Percentiles rank a stretch among this genome's conserved stretches.
Evolutionary conservation across 208 protist genomes (phyloP).

Genomic region (Novymonas esmeraldas): DNA sequence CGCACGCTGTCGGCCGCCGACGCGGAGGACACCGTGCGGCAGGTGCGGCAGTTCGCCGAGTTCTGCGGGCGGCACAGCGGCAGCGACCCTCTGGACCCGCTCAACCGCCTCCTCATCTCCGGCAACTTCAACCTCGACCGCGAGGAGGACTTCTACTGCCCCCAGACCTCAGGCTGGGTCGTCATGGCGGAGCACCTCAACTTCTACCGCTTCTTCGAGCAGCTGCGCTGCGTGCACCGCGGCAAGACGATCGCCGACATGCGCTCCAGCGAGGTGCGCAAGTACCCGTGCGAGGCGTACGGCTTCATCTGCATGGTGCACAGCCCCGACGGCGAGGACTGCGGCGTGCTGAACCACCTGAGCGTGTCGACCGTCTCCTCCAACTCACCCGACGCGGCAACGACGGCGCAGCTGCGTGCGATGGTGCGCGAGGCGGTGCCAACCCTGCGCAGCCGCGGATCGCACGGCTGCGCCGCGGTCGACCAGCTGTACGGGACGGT

Average conservation of each 20-base stretch:
- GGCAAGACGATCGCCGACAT: conserved; percentile 98
- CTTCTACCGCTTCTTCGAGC: conserved; percentile 98
- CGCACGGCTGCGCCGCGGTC: conserved; percentile 23
- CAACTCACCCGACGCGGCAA: conserved; percentile 32
- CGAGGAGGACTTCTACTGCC: conserved; percentile 87
- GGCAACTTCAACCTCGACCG: conserved; percentile 88
- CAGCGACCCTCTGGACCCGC: conserved; percentile 51
- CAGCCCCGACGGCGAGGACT: conserved; percentile 99
- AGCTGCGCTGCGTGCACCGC: conserved; percentile 98
- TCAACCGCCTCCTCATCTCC: conserved; percentile 77
- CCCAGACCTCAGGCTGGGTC: conserved; percentile 94
- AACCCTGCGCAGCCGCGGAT: conserved; percentile 44
- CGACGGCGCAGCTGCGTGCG: conserved; percentile 38
- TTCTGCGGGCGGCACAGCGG: conserved; percentile 41
- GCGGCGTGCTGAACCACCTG: conserved; percentile 99
- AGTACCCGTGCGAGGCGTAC: conserved; percentile 99
- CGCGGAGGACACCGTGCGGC: conserved; percentile 41
- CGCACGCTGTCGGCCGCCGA: conserved; percentile 15
- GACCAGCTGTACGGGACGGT: conserved; percentile 71
- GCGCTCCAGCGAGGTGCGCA: conserved; percentile 97
- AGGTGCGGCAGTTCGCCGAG: conserved; percentile 66
- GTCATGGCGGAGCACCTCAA: conserved; percentile 99
- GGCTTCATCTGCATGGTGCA: conserved; percentile 99
- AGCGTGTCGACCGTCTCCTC: conserved; percentile 86
- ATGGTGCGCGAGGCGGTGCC: conserved; percentile 54